Base-by-base conservation (phyloP, 257 asterid species). In the Solanum corneliomulleri region DNA sequence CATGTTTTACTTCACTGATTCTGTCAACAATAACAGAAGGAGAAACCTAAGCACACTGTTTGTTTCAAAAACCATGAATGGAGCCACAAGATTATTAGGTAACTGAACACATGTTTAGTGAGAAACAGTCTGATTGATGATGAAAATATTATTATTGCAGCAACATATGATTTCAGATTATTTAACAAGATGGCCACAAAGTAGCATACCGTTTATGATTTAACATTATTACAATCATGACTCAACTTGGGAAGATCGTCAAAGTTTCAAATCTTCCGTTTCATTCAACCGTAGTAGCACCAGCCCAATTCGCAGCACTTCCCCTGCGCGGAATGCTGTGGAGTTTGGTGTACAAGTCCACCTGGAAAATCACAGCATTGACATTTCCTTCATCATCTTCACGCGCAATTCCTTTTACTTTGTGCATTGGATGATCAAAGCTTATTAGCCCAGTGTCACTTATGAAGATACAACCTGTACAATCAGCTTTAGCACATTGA, bases 271-370 rank as follows among this genome's bases (percentile, higher is more conserved):
- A 42, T 25, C 45, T 33, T 60, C 70, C 66, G 6, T 91, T 86
- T 81, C 91, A 90, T 62, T 92, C 94, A 72, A 93, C 88, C 0
- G 41, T 23, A 10, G 94, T 69, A 70, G 92, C 86, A 89, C 89
- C 86, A 16, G 93, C 93, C 95, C 95, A 95, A 69, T 92, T 95
- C 0, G 93, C 86, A 10, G 93, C 95, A 86, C 98, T 95, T 29
- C 94, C 97, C 2, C 85, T 42, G 29, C 98, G 92, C 1, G 94
- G 95, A 77, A 95, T 91, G 93, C 92, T 92, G 76, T 69, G 90
- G 80, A 92, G 88, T 84, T 92, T 93, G 56, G 92, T 90, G 86
- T 70, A 90, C 66, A 92, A 89, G 71, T 95, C 97, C 88, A 93
- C 96, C 74, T 92, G 93, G 86, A 95, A 94, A 37, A 92, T 87